These are phyloP conservation scores for Pseudocercospora cruenta DNA, from an alignment of 2,329 filamentous ascomycete genomes.

Conservation along the genomic window DNA sequence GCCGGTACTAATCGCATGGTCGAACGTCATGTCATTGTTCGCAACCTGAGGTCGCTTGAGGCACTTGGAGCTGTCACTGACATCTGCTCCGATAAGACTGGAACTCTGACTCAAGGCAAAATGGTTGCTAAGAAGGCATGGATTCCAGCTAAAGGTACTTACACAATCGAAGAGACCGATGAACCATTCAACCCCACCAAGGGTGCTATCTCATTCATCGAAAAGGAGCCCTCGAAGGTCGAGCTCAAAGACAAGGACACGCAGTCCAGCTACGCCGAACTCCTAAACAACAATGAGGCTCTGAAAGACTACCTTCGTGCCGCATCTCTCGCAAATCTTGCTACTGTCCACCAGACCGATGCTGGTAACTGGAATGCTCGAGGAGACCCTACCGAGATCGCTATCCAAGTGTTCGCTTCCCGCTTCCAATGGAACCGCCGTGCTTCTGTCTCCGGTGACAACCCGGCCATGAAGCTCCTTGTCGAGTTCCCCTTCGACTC, in stretches of 20 bases:
- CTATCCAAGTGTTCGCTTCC: slow-evolving; percentile 73
- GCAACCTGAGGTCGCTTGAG: slow-evolving; percentile 67
- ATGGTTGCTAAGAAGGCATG: slow-evolving; percentile 67
- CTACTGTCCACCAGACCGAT: slow-evolving; percentile 61
- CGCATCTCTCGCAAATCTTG: slow-evolving; percentile 68
- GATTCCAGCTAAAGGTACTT: slow-evolving; percentile 64
- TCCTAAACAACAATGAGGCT: slow-evolving; percentile 51
- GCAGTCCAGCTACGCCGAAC: slow-evolving; percentile 24
- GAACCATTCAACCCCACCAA: slow-evolving; percentile 63
- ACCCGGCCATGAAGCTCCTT: slow-evolving; percentile 58
- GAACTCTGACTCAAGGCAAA: slow-evolving; percentile 59
- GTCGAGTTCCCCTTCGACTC: slow-evolving; percentile 76
- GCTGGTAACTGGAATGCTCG: slow-evolving; percentile 65
- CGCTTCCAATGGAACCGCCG: slow-evolving; percentile 56
- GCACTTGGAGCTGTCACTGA: slow-evolving; percentile 67
- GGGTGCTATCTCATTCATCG: slow-evolving; percentile 59
- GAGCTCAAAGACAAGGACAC: slow-evolving; percentile 24
- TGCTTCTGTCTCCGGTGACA: slow-evolving; percentile 32
- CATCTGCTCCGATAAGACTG: slow-evolving; percentile 72
- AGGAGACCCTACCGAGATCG: slow-evolving; percentile 73
- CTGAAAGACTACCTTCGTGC: slow-evolving; percentile 61
- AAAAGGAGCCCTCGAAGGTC: slow-evolving; percentile 29
- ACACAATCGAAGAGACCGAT: slow-evolving; percentile 60
- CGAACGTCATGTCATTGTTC: slow-evolving; percentile 66
- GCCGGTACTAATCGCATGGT: slow-evolving; percentile 67